phyloP scores from a whole-genome alignment of 345 rosid species.

The Theobroma cacao region DNA sequence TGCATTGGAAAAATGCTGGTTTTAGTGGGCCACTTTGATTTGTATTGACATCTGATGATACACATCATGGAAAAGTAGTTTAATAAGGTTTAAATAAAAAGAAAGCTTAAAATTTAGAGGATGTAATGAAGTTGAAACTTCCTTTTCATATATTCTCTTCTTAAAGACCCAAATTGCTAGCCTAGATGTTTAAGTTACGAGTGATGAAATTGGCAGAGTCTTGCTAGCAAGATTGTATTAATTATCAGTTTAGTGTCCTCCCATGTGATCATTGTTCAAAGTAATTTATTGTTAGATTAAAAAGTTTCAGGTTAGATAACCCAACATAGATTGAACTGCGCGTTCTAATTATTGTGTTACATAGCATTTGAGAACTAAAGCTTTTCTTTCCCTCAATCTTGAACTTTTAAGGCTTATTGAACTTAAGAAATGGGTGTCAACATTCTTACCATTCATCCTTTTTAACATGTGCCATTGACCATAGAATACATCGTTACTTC shows the following conservation, averaged over 20 bases:
- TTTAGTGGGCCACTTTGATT: background rate
- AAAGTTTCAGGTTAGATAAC: background rate
- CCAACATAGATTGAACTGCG: background rate
- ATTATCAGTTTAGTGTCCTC: background rate
- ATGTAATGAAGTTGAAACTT: background rate
- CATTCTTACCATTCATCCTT: background rate
- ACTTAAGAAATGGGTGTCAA: background rate
- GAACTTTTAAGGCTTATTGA: background rate
- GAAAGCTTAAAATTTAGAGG: background rate
- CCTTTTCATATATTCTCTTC: background rate
- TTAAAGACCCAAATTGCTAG: background rate
- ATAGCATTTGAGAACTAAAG: background rate
- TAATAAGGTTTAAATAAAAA: background rate
- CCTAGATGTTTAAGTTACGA: background rate
- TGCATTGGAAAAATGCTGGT: background rate
- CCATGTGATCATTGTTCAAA: background rate
- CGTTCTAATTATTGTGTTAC: background rate
- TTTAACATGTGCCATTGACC: background rate
- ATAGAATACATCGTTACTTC: background rate
- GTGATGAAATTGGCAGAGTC: background rate
- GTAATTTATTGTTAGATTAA: background rate
- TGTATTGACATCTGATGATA: background rate
- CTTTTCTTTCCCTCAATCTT: background rate
- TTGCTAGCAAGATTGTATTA: background rate
- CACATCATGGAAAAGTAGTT: background rate